A percentile compares a stretch with the other conserved stretches of the same genome.
Conservation (phyloP, 179 eudicot genomes). For the Sideroxylon spinosum region DNA sequence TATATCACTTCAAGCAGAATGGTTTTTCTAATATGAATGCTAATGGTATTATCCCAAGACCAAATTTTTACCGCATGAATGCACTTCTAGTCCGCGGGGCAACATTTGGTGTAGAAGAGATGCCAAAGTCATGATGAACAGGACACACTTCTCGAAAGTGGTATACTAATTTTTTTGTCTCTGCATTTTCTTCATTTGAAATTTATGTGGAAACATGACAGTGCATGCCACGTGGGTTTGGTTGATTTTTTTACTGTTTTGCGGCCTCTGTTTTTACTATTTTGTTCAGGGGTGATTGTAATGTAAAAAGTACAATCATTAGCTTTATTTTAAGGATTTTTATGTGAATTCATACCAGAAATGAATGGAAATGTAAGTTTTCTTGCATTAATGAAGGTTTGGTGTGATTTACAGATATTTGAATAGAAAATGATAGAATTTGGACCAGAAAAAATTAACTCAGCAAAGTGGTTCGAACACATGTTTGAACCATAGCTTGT, state of each 20-base stretch:
- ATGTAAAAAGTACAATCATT: no score
- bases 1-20: conserved; percentile 37
- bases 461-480: no score
- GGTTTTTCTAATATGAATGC: conserved; percentile 36
- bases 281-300: no score
- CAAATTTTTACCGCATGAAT: conserved; percentile 33
- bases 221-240: not conserved
- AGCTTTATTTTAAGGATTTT: no score
- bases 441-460: no score
- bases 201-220: not conserved
- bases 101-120: conserved; percentile 39
- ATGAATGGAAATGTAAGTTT: no score
- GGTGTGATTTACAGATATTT: no score
- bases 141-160: conserved; percentile 66
- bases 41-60: conserved; percentile 38
- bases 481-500: no score
- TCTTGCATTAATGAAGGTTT: no score
- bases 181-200: not conserved
- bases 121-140: conserved; percentile 57
- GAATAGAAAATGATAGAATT: no score
- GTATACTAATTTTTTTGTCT: conserved; percentile 26
- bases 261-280: not conserved
- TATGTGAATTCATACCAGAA: no score
- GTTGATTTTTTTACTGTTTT: not conserved
- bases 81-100: conserved; percentile 31